Base-by-base conservation (phyloP, 1,139 yeast genomes). In the Suhomyces bolitotheri region DNA sequence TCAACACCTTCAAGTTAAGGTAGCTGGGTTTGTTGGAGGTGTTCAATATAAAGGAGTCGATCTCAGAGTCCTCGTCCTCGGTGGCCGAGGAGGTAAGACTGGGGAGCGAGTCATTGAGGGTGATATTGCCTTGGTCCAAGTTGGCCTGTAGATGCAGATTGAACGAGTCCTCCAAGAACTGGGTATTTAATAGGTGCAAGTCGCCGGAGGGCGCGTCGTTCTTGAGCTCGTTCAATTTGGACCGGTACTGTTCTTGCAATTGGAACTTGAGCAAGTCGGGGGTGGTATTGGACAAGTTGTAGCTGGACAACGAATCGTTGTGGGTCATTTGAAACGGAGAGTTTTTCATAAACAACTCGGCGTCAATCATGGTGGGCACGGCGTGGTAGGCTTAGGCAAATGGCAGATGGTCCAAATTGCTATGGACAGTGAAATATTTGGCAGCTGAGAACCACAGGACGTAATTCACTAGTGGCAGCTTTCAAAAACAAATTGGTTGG, bases 221-320 rank as follows among this genome's bases (percentile, higher is more conserved):
- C 26, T 50, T 49, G 31, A 61, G 44, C 25, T 61, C 68, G 21
- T 45, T 46, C 32, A 62, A 31, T 31, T 59, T 60, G 31, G 44
- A 47, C 27, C 71, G 53, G 40, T 62, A 56, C 43, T 69, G 73
- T 42, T 71, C 73, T 46, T 66, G 73, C 25, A 71, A 56, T 48
- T 70, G 76, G 40, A 68, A 70, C 47, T 68, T 69, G 40, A 71
- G 60, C 20, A 70, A 54, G 3, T 71, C 76, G 0, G 71, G 65
- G 1, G 75, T 69, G 19, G 72, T 65, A 38, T 66, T 65, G 39
- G 54, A 41, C 29, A 65, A 49, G 37, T 60, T 62, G 45, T 58
- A 64, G 34, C 49, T 46, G 27, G 30, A 49, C 25, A 31, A 31
- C 24, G 56, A 45, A 37, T 60, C 63, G 29, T 53, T 54, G 44